Base-by-base conservation (phyloP, 352 stramenopile species). In the Phytophthora pini region DNA sequence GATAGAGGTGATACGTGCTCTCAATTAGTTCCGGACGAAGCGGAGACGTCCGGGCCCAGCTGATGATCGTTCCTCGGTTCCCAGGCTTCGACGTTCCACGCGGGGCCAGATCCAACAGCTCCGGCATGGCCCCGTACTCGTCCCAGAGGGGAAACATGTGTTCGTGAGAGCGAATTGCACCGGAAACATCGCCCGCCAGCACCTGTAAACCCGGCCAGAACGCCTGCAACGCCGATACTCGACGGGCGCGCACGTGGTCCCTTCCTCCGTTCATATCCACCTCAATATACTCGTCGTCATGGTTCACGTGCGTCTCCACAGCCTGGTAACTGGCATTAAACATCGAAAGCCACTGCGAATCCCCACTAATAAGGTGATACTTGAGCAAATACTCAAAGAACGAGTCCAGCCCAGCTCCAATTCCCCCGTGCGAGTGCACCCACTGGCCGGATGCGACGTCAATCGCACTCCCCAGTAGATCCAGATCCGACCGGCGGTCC, bases 311-410 rank as follows among this genome's bases (percentile, higher is more conserved):
- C 11, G 74, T 80, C 48, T 97, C 84, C 0, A 96, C 85, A 1
- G 84, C 85, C 17, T 65, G 68, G 55, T 96, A 96, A 52, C 84
- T 94, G 32, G 69, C 68, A 52, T 92, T 90, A 70, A 96, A 98
- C 93, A 99, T 98, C 10, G 82, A 81, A 72, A 98, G 80, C 88
- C 97, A 89, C 77, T 84, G 64, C 15, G 88, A 64, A 55, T 99
- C 92, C 20, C 92, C 92, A 70, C 98, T 98, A n/a, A 99, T 72
- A 34, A 99, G 77, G 66, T 98, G 92, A 61, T 97, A 96, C 73
- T 99, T 99, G n/a, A 99, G 69, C 34, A 99, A 66, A 72, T 99
- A 99, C 77, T 99, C 98, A 62, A 98, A 99, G 70, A 98, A 99
- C 45, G 92, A 98, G 76, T 99, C 97, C 1, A 97, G 86, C 22